phyloP scores from a whole-genome alignment of 2,329 filamentous ascomycete species.

The Plenodomus biglobosus region DNA sequence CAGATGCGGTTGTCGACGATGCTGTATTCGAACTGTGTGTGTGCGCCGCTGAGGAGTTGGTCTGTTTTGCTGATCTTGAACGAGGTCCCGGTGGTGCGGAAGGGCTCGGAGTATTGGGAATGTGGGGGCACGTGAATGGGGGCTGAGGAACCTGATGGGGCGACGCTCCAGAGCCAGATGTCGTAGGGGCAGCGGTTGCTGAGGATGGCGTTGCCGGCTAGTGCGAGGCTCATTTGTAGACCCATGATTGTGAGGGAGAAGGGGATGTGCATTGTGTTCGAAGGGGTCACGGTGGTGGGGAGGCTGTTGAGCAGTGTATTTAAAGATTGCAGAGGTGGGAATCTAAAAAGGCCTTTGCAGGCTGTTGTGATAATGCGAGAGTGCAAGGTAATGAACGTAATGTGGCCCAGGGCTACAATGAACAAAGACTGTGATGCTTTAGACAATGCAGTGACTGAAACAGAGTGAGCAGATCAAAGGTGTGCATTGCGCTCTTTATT shows the following conservation, averaged over 20 bases:
- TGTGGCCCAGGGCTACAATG: neutral
- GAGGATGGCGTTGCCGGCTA: slow-evolving; percentile 27
- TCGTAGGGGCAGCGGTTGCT: slow-evolving; percentile 31
- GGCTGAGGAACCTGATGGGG: slow-evolving; percentile 8
- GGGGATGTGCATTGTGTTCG: slow-evolving; percentile 17
- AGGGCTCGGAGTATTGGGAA: slow-evolving; percentile 21
- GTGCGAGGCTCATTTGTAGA: slow-evolving; percentile 19
- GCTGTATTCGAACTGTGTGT: slow-evolving; percentile 35
- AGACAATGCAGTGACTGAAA: neutral
- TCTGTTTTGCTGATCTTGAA: slow-evolving; percentile 32
- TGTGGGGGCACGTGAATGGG: slow-evolving; percentile 20
- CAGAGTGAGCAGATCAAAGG: neutral
- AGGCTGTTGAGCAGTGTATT: neutral
- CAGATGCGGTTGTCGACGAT: slow-evolving; percentile 20
- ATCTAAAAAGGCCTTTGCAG: neutral
- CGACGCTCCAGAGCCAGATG: slow-evolving; percentile 29
- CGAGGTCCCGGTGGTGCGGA: slow-evolving; percentile 20
- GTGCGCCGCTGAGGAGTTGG: slow-evolving; percentile 18
- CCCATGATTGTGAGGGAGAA: slow-evolving; percentile 16
- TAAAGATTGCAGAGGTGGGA: neutral
- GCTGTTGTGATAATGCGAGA: neutral
- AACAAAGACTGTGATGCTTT: neutral
- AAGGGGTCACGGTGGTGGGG: neutral
- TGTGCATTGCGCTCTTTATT: neutral
- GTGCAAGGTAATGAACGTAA: neutral